phyloP scores from a whole-genome alignment of 2,329 filamentous ascomycete genomes.

The Penicillium sp. region DNA sequence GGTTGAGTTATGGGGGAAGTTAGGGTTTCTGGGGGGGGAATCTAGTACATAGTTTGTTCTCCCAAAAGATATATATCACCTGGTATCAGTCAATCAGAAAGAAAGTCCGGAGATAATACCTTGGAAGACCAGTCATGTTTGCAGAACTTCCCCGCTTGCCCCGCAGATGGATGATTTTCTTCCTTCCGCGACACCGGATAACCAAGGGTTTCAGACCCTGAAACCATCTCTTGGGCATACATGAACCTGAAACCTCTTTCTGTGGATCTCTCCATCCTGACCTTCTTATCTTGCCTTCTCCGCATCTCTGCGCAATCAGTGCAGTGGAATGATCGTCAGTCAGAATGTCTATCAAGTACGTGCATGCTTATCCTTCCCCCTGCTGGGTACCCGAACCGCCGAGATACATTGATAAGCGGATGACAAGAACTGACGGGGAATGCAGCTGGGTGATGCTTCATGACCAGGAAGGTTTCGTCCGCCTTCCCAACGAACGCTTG shows the following conservation, averaged over 20 bases:
- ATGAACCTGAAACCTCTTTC: not conserved
- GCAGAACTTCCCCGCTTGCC: slow-evolving; percentile 2
- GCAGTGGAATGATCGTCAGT: slow-evolving; percentile 6
- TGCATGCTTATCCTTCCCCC: slow-evolving; percentile 6
- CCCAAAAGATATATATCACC: not conserved
- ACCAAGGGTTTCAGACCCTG: not conserved
- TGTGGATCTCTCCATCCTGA: not conserved
- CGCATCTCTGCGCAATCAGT: not conserved
- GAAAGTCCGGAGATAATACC: not conserved
- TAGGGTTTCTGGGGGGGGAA: not conserved
- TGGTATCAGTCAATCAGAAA: not conserved
- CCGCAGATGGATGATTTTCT: slow-evolving; percentile 1
- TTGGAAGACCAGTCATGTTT: not conserved
- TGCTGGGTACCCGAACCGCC: not conserved
- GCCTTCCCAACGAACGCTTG: slow-evolving; percentile 78
- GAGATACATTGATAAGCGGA: not conserved
- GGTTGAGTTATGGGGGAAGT: not conserved
- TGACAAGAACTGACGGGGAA: not conserved
- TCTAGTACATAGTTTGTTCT: not conserved
- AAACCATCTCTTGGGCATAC: not conserved
- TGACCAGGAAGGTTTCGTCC: slow-evolving; percentile 70
- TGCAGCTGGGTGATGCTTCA: slow-evolving; percentile 92
- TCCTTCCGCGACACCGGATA: slow-evolving; percentile 1
- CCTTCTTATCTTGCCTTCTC: not conserved
- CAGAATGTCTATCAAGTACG: slow-evolving; percentile 46